Evolutionary conservation across 345 rosid genomes (phyloP).

Genomic region (Euphorbia lathyris): DNA sequence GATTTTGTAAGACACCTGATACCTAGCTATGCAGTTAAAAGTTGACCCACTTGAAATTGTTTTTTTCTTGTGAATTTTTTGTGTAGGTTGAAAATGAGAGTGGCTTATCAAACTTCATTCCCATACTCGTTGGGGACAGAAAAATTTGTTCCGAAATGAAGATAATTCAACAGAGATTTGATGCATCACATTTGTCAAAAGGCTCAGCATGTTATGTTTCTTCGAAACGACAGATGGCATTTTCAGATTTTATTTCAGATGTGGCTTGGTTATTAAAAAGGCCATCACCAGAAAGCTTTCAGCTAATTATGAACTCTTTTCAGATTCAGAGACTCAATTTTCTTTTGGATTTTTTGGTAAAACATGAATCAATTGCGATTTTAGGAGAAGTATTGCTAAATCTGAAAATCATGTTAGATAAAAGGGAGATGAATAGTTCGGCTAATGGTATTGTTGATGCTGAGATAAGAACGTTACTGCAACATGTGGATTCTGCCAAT

Average conservation of each 20-base stretch:
- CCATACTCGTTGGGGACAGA: constrained; percentile 65
- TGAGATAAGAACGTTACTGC: constrained; percentile 41
- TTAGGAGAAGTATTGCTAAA: constrained; percentile 52
- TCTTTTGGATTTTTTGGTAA: constrained; percentile 54
- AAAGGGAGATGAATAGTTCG: constrained; percentile 28
- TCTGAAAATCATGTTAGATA: constrained; percentile 46
- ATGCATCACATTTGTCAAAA: constrained; percentile 35
- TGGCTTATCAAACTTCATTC: constrained; percentile 89
- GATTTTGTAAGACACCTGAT: constrained; percentile 4
- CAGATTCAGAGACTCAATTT: constrained; percentile 65
- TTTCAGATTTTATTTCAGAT: constrained; percentile 68
- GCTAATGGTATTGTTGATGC: constrained; percentile 32
- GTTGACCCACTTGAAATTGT: background rate
- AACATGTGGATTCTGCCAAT: constrained; percentile 44
- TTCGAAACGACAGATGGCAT: constrained; percentile 39
- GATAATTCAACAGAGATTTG: constrained; percentile 55
- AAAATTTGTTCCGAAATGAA: constrained; percentile 76
- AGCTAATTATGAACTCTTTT: constrained; percentile 36
- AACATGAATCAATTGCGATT: constrained; percentile 46
- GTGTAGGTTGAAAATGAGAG: constrained; percentile 84
- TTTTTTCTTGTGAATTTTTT: constrained; percentile 2
- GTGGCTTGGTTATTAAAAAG: constrained; percentile 81
- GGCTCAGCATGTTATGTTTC: constrained; percentile 45
- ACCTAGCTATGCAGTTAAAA: background rate
- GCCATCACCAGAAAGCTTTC: constrained; percentile 52